Base-by-base conservation (phyloP, 2,329 filamentous ascomycete species). In the Ophiocordyceps camponoti-floridani region DNA sequence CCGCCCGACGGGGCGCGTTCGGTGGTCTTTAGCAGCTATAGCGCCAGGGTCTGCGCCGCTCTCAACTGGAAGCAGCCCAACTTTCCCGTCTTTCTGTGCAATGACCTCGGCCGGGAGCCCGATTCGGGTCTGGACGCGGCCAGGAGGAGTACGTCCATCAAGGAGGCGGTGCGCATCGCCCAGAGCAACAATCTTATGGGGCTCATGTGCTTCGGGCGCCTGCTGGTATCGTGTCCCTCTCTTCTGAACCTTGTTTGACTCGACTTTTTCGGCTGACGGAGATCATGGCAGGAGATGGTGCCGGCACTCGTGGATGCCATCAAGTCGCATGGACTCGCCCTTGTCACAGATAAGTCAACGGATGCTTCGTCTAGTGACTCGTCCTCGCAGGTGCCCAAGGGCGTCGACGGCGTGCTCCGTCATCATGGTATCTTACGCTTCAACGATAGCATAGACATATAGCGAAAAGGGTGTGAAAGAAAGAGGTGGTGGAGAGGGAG, bases 41-140 rank as follows among this genome's bases (percentile, higher is more conserved):
- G 94, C 58, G 72, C 84, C 12, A 82, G 81, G 50, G 75, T 96
- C 18, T 98, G 91, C 63, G 93, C 85, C 14, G 88, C 89, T 5
- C 66, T 98, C 54, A 98, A 98, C 63, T 98, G 91, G 91, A 98
- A 98, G 62, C 91, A 98, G 61, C 91, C 91, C 2, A 98, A 96
- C 58, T 98, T 94, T 59, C 91, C 91, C 0, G 85, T 96, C 0
- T 84, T 98, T 53, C 71, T 96, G 42, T 95, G 88, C 65, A 96
- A 96, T 60, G 87, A 95, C 47, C 75, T 96, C 26, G 86, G 86
- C 19, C 69, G 73, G 8, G 74, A 79, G 47, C 71, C n/a, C n/a
- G n/a, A n/a, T n/a, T n/a, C 69, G 27, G 57, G 61, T 12, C 54
- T 66, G 13, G 56, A 35, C 33, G 33, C 63, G 47, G 26, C 26